Conservation (phyloP, 2,329 filamentous ascomycete genomes). For the Huntiella savannae region DNA sequence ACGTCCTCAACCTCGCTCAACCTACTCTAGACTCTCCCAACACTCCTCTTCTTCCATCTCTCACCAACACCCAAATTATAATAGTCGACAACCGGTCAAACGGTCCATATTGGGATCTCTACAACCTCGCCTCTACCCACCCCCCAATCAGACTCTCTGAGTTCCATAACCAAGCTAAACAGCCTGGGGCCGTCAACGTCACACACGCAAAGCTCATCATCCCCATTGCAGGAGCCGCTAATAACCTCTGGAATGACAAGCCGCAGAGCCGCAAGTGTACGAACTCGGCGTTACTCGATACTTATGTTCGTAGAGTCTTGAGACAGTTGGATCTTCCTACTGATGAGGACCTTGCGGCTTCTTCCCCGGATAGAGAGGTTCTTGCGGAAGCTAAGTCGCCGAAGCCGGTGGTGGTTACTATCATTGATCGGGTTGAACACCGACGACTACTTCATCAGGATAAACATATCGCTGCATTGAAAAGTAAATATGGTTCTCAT, state of each 20-base stretch:
- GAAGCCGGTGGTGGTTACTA: constrained; percentile 17
- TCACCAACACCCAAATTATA: constrained; percentile 18
- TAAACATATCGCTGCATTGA: constrained; percentile 16
- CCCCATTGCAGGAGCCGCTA: constrained; percentile 22
- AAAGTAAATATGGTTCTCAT: constrained; percentile 1
- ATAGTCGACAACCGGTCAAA: constrained; percentile 19
- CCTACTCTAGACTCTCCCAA: background rate
- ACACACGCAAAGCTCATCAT: constrained; percentile 19
- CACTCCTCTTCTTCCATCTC: background rate
- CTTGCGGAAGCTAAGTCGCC: constrained; percentile 9
- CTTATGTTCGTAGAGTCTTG: constrained; percentile 19
- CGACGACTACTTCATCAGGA: constrained; percentile 18
- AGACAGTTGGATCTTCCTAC: constrained; percentile 14
- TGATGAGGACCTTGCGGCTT: background rate
- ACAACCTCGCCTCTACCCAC: constrained; percentile 19
- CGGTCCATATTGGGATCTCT: constrained; percentile 20
- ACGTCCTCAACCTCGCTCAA: constrained; percentile 16
- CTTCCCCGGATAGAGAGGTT: background rate
- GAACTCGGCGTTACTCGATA: constrained; percentile 18
- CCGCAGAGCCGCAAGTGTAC: constrained; percentile 14
- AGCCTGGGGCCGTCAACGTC: constrained; percentile 1
- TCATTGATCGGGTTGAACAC: constrained; percentile 18
- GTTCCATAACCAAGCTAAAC: constrained; percentile 4
- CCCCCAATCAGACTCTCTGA: constrained; percentile 17
- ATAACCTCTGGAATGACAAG: constrained; percentile 20